Base-by-base conservation (phyloP, 805 yeast genomes). In the Sporopachydermia lactativora region DNA sequence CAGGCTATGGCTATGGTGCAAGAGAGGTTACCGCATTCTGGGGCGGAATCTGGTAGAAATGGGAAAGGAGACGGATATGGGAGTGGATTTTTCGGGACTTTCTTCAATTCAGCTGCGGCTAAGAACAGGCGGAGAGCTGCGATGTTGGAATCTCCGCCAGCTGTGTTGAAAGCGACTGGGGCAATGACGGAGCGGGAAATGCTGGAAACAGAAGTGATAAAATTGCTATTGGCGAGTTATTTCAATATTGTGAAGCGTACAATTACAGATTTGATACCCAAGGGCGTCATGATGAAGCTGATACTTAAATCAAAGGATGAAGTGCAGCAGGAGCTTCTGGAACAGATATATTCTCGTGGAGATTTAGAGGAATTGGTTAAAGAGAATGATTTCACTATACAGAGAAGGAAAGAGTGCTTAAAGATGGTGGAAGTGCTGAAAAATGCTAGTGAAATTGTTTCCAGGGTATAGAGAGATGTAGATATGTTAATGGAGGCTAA, bases 101-200 rank as follows among this genome's bases (percentile, higher is more conserved):
- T 92, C 58, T 92, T 92, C 62, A 24, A 24, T 24, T 24, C 31
- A n/a, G 31, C 31, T 24, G 75, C 88, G 5, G 74, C 89, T 3
- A 88, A 86, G 63, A 85, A 85, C 60, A 92, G 88, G 65, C 88
- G 88, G 72, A 79, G 92, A 62, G 70, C 88, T 52, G 96, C 94
- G 18, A 77, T 84, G 15, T 82, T 89, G 89, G 98, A 89, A 61
- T 89, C 97, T 2, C 98, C 98, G 39, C 98, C 98, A 35, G 76
- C 94, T 28, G 88, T 86, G 4, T 73, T 89, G 54, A 81, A 88
- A 59, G 97, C 97, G 5, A 76, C 89, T 15, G 96, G 96, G 39
- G 71, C 77, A 35, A 71, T 92, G 82, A 77, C 94, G 14, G 98
- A 92, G 59, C 78, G 96, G 50, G 98, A 92, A 65, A 76, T 89